phyloP scores from a whole-genome alignment of 352 stramenopile species.

The Pythium biforme region DNA sequence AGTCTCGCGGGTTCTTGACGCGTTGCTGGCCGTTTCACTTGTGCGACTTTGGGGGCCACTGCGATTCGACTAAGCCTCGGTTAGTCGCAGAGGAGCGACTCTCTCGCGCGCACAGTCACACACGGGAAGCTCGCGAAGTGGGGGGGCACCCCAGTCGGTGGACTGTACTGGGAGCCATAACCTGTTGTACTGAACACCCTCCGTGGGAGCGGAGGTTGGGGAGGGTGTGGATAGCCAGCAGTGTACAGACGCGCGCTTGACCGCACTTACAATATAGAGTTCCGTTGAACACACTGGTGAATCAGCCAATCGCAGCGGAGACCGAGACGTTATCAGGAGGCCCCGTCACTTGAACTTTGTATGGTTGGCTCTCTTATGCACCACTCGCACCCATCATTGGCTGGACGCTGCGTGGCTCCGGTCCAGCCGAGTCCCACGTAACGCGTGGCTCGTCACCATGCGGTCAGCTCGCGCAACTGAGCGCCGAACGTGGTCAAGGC shows the following conservation, averaged over 20 bases:
- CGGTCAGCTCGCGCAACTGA: not conserved
- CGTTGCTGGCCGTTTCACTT: not conserved
- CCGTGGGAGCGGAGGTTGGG: not conserved
- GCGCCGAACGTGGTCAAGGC: not conserved
- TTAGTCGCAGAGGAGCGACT: not conserved
- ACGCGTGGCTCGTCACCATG: constrained; percentile 7
- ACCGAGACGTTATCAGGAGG: no score
- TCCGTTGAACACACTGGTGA: constrained; percentile 10
- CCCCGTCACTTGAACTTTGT: constrained; percentile 22
- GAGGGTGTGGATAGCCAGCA: not conserved
- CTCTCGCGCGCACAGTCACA: not conserved
- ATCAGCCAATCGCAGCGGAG: constrained; percentile 2
- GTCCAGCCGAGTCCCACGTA: constrained; percentile 1
- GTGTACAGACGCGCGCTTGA: constrained; percentile 1
- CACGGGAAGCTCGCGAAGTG: no score
- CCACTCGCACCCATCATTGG: constrained; percentile 13
- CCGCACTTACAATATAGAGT: not conserved
- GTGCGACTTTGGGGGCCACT: not conserved
- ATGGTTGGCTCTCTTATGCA: not conserved
- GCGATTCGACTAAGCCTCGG: not conserved
- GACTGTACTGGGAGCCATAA: not conserved
- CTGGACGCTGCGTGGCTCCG: constrained; percentile 1
- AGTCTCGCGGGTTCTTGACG: not conserved
- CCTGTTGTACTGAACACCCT: not conserved
- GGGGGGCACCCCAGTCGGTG: not conserved